Base-by-base conservation (phyloP, 257 asterid genomes). In the Salvia rosmarinus region DNA sequence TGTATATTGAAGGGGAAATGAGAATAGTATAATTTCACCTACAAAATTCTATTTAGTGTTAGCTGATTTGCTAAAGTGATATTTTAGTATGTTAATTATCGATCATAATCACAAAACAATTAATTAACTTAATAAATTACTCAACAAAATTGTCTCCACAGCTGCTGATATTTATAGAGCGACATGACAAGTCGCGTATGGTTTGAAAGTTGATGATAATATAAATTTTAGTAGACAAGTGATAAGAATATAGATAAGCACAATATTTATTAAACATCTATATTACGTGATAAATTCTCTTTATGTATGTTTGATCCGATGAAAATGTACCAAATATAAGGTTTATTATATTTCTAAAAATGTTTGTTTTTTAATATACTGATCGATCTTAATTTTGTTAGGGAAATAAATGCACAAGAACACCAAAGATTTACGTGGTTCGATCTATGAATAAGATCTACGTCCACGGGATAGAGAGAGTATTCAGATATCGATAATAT, bases 211-310 rank as follows among this genome's bases (percentile, higher is more conserved):
- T n/a, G 68, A 67, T 16, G 4, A 30, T 25, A 55, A 12, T 39
- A 14, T 30, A 14, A 50, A 50, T 50, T 37, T 37, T 19, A 16
- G 5, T 51, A 51, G 4, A 17, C 9, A 7, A 9, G 34, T 20
- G 59, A 52, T 52, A 52, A 52, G 58, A 30, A 19, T 51, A 50
- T 51, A 51, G 59, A 52, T 52, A 52, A 21, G 59, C 34, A 9
- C 6, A 20, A 25, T 25, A 25, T 20, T 9, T 51, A 19, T 51
- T 39, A 2, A 39, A 51, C 5, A 51, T 20, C 11, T 9, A n/a
- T n/a, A 9, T 39, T 39, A 9, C 9, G 37, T 2, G 43, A 2
- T 9, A 51, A 51, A 1, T 51, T 17, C 30, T 19, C 30, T 19
- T 51, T 19, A 1, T 19, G 10, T 2, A 17, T 19, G 6, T 49